These are phyloP conservation scores for Leccinum colubrinum DNA, from an alignment of 1,284 basidiomycete genomes.

Conservation along the genomic window DNA sequence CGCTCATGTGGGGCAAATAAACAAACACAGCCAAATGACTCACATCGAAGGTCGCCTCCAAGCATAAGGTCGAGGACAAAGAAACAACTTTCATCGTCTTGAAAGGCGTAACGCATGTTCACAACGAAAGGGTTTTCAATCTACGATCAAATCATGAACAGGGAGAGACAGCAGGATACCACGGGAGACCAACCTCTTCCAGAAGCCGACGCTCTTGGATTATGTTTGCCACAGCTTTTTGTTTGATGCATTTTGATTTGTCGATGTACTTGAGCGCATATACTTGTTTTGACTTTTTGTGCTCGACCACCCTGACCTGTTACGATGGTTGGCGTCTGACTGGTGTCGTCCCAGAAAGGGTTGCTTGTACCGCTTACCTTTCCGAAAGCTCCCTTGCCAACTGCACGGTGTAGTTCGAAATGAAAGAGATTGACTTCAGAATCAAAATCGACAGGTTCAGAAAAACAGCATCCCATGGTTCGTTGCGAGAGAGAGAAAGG, in stretches of 20 bases:
- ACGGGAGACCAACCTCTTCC: conserved; percentile 68
- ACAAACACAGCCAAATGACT: conserved; percentile 32
- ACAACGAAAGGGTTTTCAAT: conserved; percentile 95
- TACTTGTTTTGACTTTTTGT: conserved; percentile 89
- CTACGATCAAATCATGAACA: conserved; percentile 41
- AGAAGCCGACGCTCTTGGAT: conserved; percentile 90
- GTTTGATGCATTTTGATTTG: conserved; percentile 88
- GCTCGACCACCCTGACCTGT: conserved; percentile 89
- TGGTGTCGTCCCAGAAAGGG: neutral
- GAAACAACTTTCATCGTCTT: conserved; percentile 98
- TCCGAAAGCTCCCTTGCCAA: conserved; percentile 97
- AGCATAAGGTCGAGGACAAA: conserved; percentile 97
- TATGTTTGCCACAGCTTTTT: conserved; percentile 91
- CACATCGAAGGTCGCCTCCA: conserved; percentile 91
- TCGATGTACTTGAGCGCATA: conserved; percentile 99
- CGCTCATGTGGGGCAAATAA: conserved; percentile 5
- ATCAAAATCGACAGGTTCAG: conserved; percentile 90
- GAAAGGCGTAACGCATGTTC: conserved; percentile 95
- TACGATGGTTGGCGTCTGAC: neutral
- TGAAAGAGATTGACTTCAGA: conserved; percentile 93
- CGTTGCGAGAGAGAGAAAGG: conserved; percentile 35
- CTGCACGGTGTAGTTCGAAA: conserved; percentile 90
- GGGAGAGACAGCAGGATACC: conserved; percentile 10
- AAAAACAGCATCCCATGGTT: conserved; percentile 60
- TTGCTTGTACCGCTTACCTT: conserved; percentile 55